Percentiles rank a stretch among this genome's conserved stretches.
Conservation (phyloP, 139 green algal genomes). For the Tetradesmus lagerheimii region DNA sequence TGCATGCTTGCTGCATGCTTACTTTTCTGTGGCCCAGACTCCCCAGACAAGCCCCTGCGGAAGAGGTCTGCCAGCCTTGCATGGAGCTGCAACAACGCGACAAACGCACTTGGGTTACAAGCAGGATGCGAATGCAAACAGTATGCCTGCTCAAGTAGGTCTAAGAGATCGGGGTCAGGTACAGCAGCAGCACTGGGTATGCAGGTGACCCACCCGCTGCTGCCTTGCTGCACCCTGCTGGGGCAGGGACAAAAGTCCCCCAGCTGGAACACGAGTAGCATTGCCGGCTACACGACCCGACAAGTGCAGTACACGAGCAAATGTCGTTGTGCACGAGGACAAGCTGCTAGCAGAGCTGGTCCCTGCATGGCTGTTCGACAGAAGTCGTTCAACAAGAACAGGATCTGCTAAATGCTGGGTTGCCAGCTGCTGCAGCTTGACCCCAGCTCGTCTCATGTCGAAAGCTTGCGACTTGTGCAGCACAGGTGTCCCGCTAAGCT, state of each 20-base stretch:
- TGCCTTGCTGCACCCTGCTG: constrained; percentile 5
- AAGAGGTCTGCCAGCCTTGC: constrained; percentile 29
- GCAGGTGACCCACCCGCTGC: background rate
- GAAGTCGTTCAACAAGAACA: background rate
- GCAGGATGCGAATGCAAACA: background rate
- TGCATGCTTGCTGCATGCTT: background rate
- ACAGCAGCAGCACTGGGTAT: background rate
- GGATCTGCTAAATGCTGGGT: constrained; percentile 6
- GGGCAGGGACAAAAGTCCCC: background rate
- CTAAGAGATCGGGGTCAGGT: background rate
- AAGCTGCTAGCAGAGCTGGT: background rate
- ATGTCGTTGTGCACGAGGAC: background rate
- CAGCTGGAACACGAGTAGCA: background rate
- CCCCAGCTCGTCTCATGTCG: constrained; percentile 23
- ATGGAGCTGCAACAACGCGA: constrained; percentile 26
- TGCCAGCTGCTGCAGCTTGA: background rate
- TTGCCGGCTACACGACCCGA: background rate
- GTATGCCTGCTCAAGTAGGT: background rate
- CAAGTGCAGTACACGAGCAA: background rate
- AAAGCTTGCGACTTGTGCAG: no score
- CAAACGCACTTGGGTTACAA: background rate
- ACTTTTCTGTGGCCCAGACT: constrained; percentile 46
- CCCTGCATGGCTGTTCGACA: background rate
- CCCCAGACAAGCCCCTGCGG: constrained; percentile 18
- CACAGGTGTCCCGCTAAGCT: background rate